Evolutionary conservation across 83 land plant genomes (phyloP).

Genomic region (Picea abies): DNA sequence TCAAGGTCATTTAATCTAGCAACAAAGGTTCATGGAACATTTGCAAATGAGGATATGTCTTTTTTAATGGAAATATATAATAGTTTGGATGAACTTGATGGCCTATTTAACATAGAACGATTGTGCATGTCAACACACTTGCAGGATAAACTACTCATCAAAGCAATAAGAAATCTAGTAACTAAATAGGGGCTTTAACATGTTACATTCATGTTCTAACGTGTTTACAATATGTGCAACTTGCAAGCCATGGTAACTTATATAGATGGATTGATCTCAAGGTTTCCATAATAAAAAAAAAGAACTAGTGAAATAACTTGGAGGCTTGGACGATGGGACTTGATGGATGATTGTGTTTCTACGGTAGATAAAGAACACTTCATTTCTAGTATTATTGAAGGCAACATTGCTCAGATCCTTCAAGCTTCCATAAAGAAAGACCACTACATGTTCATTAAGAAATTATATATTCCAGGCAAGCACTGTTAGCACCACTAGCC

Average conservation of each 20-base stretch:
- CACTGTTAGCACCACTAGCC: constrained; percentile 88
- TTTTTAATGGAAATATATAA: constrained; percentile 91
- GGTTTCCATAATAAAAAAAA: constrained; percentile 74
- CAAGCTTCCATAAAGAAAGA: constrained; percentile 87
- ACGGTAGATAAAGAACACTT: constrained; percentile 73
- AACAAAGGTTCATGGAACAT: constrained; percentile 76
- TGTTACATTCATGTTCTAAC: constrained; percentile 93
- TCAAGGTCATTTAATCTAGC: constrained; percentile 96
- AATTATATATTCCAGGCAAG: constrained; percentile 78
- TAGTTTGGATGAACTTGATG: constrained; percentile 97
- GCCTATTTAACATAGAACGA: constrained; percentile 82
- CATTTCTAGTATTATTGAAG: constrained; percentile 52
- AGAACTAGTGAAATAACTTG: constrained; percentile 97
- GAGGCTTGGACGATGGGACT: constrained; percentile 96
- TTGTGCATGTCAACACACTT: constrained; percentile 68
- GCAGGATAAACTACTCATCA: constrained; percentile 83
- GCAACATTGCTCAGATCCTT: constrained; percentile 72
- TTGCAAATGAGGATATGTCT: constrained; percentile 86
- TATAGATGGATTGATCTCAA: constrained; percentile 89
- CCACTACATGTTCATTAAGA: constrained; percentile 64
- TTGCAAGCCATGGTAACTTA: constrained; percentile 93
- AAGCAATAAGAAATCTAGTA: constrained; percentile 82
- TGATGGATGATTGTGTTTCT: constrained; percentile 85
- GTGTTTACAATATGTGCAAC: constrained; percentile 96
- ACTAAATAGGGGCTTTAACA: constrained; percentile 97